Conservation (phyloP, 2,329 filamentous ascomycete genomes). For the Uncinocarpus reesii region DNA sequence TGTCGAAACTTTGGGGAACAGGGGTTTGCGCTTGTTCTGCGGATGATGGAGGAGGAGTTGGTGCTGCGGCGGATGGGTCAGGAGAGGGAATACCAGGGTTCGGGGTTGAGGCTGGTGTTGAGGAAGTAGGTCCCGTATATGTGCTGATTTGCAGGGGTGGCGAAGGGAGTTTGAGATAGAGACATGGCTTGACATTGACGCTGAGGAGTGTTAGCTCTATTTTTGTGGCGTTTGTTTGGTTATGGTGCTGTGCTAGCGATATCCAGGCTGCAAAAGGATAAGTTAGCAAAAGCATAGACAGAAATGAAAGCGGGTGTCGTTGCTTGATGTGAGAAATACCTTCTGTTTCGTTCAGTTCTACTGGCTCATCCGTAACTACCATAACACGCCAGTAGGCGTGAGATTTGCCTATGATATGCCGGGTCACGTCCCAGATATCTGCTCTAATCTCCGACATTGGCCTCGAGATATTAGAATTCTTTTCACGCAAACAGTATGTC, state of each 20-base stretch:
- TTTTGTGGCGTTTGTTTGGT: slow-evolving; percentile 26
- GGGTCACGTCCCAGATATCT: slow-evolving; percentile 50
- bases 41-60: slow-evolving; percentile 24
- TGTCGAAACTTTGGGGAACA: slow-evolving; percentile 26
- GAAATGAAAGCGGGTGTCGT: not conserved
- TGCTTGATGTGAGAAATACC: slow-evolving; percentile 25
- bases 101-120: slow-evolving; percentile 34
- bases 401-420: slow-evolving; percentile 44
- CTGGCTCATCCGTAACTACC: slow-evolving; percentile 43
- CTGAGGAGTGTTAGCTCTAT: slow-evolving; percentile 31
- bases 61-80: slow-evolving; percentile 34
- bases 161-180: slow-evolving; percentile 28
- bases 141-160: slow-evolving; percentile 26
- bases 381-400: slow-evolving; percentile 48
- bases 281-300: slow-evolving; percentile 18
- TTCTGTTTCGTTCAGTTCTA: slow-evolving; percentile 44
- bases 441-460: slow-evolving; percentile 42
- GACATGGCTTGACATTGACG: slow-evolving; percentile 28
- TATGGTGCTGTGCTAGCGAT: slow-evolving; percentile 30
- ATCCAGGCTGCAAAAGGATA: slow-evolving; percentile 27
- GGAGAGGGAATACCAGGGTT: slow-evolving; percentile 33
- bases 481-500: slow-evolving; percentile 44
- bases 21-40: slow-evolving; percentile 17
- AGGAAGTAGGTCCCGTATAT: slow-evolving; percentile 18
- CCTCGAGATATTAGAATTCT: slow-evolving; percentile 25